Percentiles rank a stretch among this genome's conserved stretches.
Conservation (phyloP, 2,329 filamentous ascomycete genomes). For the Helotiales sp. region DNA sequence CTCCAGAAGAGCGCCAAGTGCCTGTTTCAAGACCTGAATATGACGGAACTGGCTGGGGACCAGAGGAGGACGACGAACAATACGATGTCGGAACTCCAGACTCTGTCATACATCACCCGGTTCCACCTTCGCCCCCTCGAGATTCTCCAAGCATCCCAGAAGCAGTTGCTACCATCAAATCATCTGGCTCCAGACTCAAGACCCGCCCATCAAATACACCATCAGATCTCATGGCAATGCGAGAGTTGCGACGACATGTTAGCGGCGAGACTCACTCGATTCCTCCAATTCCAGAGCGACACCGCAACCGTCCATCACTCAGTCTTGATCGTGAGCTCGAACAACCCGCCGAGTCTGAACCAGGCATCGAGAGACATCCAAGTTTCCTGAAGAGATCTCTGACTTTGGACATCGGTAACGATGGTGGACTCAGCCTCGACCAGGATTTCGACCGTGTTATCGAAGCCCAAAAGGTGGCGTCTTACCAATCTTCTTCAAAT, state of each 20-base stretch:
- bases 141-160: slow-evolving; percentile 74
- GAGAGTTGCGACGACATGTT: slow-evolving; percentile 81
- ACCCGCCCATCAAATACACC: slow-evolving; percentile 87
- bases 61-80: slow-evolving; percentile 53
- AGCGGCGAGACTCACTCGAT: slow-evolving; percentile 72
- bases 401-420: slow-evolving; percentile 73
- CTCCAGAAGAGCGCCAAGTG: slow-evolving; percentile 38
- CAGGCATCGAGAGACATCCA: slow-evolving; percentile 57
- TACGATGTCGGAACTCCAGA: slow-evolving; percentile 76
- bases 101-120: slow-evolving; percentile 84
- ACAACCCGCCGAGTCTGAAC: slow-evolving; percentile 36
- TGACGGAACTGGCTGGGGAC: slow-evolving; percentile 65
- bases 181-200: slow-evolving; percentile 84
- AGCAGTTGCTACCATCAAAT: slow-evolving; percentile 84
- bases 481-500: slow-evolving; percentile 43
- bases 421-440: slow-evolving; percentile 84
- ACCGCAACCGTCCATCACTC: slow-evolving; percentile 59
- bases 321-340: slow-evolving; percentile 47
- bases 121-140: slow-evolving; percentile 46
- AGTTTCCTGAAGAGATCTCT: slow-evolving; percentile 84
- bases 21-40: slow-evolving; percentile 64
- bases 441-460: slow-evolving; percentile 95
- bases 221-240: slow-evolving; percentile 82
- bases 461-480: slow-evolving; percentile 92
- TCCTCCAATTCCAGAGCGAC: slow-evolving; percentile 65